Base-by-base conservation (phyloP, 768 basidiomycete genomes). In the Bullera alba region DNA sequence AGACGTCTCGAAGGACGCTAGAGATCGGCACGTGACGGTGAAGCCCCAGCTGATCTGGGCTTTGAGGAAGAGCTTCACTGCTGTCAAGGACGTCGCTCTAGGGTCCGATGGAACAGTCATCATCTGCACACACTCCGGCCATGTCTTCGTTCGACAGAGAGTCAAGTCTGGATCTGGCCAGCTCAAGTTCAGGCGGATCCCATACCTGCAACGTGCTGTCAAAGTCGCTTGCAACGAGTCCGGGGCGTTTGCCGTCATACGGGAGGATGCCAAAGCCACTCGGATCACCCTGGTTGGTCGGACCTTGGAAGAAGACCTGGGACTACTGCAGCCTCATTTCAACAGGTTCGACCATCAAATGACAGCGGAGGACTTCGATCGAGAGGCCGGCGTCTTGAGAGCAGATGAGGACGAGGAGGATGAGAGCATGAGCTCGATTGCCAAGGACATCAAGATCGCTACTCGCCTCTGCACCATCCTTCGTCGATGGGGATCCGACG, bases 31-130 rank as follows among this genome's bases (percentile, higher is more conserved):
- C 46, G 67, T 67, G 6, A 61, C 46, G 15, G 79, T 86, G 50
- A 85, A 85, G 60, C 90, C 93, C 0, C 88, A 92, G 69, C 81
- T 88, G 22, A 82, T 88, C 5, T 96, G 92, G 93, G 85, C 87
- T 0, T 74, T 93, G 44, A 76, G 86, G 54, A 88, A 86, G 70
- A 83, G 86, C 56, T 87, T 87, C 62, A 88, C 86, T 53, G 83
- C 86, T 14, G 88, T 89, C 28, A 81, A 78, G 66, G 93, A 97
- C 60, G 85, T 93, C 7, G 90, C 89, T 0, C 76, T 96, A 14
- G 88, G 89, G 17, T 76, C 82, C 1, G 90, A 95, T 56, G 88
- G 91, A 3, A 81, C 85, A 15, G 80, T 95, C 63, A 84, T 95
- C 65, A 79, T 97, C 39, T 95, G 88, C 73, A 97, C 93, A 1